Conservation (phyloP, 208 protist species). For the Plasmodiophora brassicae region DNA sequence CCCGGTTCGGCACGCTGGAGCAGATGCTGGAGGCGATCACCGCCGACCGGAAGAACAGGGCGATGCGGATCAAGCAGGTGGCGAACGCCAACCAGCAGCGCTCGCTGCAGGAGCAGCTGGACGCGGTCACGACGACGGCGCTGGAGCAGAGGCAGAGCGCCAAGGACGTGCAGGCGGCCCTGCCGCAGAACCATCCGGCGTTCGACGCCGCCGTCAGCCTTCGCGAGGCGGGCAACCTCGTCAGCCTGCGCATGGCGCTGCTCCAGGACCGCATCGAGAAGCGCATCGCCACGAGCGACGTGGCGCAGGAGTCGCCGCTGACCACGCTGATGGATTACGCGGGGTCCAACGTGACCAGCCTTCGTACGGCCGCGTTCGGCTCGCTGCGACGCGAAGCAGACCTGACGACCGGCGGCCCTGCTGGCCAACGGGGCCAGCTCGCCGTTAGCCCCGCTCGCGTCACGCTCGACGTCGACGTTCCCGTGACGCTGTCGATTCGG, state of each 20-base stretch:
- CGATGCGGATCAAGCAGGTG: too few relatives aligned
- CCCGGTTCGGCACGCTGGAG: background rate
- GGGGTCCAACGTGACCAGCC: background rate
- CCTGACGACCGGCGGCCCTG: background rate
- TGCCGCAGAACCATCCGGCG: background rate
- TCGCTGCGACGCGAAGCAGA: too few relatives aligned
- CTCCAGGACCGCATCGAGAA: slow-evolving; percentile 18
- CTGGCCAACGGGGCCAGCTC: background rate
- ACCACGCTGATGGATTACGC: background rate
- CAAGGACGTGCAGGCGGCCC: background rate
- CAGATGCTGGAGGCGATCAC: too few relatives aligned
- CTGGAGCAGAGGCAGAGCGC: background rate
- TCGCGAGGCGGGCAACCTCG: background rate
- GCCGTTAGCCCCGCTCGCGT: background rate
- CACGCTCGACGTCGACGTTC: background rate
- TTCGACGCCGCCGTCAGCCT: background rate
- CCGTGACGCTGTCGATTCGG: background rate
- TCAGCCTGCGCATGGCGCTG: background rate
- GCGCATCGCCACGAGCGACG: background rate
- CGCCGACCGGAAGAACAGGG: too few relatives aligned
- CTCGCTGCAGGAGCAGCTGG: background rate
- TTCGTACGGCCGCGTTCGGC: background rate
- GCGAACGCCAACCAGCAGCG: too few relatives aligned
- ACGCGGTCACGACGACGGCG: background rate
- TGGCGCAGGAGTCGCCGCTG: background rate